Percentiles rank a stretch among this genome's conserved stretches.
These are phyloP conservation scores for Agaricus sinodeliciosus DNA, from an alignment of 768 basidiomycete species.

Conservation along the genomic window DNA sequence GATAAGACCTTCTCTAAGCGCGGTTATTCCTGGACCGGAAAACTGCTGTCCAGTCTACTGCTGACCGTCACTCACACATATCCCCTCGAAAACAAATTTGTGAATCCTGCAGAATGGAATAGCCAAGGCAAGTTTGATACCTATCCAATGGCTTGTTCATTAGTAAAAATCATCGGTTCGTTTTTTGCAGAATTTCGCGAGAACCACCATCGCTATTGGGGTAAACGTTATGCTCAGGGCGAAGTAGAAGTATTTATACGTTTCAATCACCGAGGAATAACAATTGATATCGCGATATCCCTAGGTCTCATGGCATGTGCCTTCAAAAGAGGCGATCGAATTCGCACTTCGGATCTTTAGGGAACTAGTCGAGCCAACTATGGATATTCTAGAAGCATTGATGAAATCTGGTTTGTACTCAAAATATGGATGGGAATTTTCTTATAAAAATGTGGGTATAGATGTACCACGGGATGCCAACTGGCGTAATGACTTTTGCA, in stretches of 20 bases:
- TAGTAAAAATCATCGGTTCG: neutral
- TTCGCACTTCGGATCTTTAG: constrained; percentile 67
- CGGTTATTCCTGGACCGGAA: constrained; percentile 77
- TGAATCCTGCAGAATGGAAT: constrained; percentile 71
- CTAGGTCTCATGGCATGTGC: constrained; percentile 76
- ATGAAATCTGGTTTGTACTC: constrained; percentile 42
- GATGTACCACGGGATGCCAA: constrained; percentile 44
- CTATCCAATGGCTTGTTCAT: no score
- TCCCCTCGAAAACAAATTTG: constrained; percentile 73
- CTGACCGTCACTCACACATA: constrained; percentile 77
- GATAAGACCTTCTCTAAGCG: constrained; percentile 73
- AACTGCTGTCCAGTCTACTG: constrained; percentile 65
- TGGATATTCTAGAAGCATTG: constrained; percentile 48
- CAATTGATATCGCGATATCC: neutral
- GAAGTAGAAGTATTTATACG: constrained; percentile 54
- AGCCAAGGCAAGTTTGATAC: constrained; percentile 46
- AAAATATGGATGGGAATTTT: neutral
- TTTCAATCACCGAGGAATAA: neutral
- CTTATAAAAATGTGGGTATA: constrained; percentile 17
- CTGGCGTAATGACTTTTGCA: constrained; percentile 87
- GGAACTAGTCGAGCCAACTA: constrained; percentile 58
- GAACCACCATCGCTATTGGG: constrained; percentile 75
- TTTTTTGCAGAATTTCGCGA: constrained; percentile 49
- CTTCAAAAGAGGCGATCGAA: constrained; percentile 60
- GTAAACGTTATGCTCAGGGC: constrained; percentile 62